Evolutionary conservation across 331 rosid species (phyloP), one percentile per base, ranked within the genome.

Genomic region (Ulmus americana): DNA sequence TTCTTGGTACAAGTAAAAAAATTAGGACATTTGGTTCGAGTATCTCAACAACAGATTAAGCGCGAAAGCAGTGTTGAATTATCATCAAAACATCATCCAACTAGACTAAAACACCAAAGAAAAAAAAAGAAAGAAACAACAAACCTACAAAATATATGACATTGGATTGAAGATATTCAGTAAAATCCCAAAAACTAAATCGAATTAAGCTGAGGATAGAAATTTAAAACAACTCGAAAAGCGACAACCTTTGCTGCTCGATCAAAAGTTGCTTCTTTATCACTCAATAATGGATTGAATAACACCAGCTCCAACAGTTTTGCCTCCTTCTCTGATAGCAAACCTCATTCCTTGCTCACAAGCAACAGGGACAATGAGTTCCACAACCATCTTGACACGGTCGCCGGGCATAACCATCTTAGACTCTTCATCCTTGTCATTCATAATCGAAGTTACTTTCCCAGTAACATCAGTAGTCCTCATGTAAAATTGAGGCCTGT

Each of bases 321-420:
- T 89, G 65, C 95, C 96, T 51, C 96, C 96, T 83, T 86, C 96
- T 68, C 96, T 83, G 70, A 89, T 89, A 16, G 95, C 96, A 69
- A 89, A 89, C 84, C 96, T 89, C 96, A 89, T 86, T 35, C 96
- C 96, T 55, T 83, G 88, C 75, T 89, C 96, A 49, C 95, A 86
- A 10, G 96, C 97, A 8, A 90, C 95, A 0, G 97, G 95, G 18
- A 83, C 74, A 42, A 90, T 87, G 22, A 90, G 89, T 50, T 90
- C 95, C 0, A 90, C 95, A 28, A 81, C 82, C 82, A 90, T 90
- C 89, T 90, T 90, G 2, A 90, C 97, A 12, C 97, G 81, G 45
- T 90, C 97, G 2, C 97, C 97, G 0, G 97, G 97, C 97, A 90
- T 87, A n/a, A 90, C 97, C 97, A 90, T 90, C 84, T 87, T 90